phyloP scores from a whole-genome alignment of 2,329 filamentous ascomycete genomes.

The Sphaerulina musiva region DNA sequence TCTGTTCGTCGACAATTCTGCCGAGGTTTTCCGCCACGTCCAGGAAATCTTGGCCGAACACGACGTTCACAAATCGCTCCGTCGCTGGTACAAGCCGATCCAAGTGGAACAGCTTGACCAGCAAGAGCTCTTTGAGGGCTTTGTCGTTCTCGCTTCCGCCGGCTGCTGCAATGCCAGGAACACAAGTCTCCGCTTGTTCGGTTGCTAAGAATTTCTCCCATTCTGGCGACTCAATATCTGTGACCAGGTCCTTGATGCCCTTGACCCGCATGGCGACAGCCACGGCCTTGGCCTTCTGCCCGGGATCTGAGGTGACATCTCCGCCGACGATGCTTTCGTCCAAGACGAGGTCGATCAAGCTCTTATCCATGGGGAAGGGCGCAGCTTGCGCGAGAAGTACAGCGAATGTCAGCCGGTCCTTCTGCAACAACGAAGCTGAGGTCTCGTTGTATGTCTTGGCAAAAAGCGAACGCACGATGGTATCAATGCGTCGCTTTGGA shows the following conservation, averaged over 20 bases:
- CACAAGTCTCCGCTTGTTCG: conserved; percentile 76
- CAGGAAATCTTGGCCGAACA: conserved; percentile 78
- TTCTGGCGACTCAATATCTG: conserved; percentile 53
- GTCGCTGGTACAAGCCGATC: conserved; percentile 91
- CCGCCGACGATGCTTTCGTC: conserved; percentile 68
- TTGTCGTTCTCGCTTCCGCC: conserved; percentile 58
- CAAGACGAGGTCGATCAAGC: conserved; percentile 76
- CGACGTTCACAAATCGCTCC: conserved; percentile 78
- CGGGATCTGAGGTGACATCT: conserved; percentile 66
- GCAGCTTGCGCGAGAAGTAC: conserved; percentile 93
- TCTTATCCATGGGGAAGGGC: conserved; percentile 93
- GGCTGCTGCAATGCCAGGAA: conserved; percentile 67
- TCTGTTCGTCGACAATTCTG: conserved; percentile 76
- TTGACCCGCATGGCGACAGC: conserved; percentile 61
- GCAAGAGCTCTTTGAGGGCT: conserved; percentile 72
- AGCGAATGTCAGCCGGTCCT: conserved; percentile 86
- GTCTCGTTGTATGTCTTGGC: conserved; percentile 87
- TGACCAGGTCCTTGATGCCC: conserved; percentile 66
- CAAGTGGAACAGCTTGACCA: conserved; percentile 91
- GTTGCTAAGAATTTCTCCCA: conserved; percentile 82
- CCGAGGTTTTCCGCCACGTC: conserved; percentile 80
- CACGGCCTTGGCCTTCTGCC: conserved; percentile 62
- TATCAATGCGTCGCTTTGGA: conserved; percentile 65
- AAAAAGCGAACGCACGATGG: conserved; percentile 88
- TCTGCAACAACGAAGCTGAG: conserved; percentile 85